Evolutionary conservation across 2,329 filamentous ascomycete genomes (phyloP), one percentile per base, ranked within the genome.

Genomic region (Aspergillus piperis): DNA sequence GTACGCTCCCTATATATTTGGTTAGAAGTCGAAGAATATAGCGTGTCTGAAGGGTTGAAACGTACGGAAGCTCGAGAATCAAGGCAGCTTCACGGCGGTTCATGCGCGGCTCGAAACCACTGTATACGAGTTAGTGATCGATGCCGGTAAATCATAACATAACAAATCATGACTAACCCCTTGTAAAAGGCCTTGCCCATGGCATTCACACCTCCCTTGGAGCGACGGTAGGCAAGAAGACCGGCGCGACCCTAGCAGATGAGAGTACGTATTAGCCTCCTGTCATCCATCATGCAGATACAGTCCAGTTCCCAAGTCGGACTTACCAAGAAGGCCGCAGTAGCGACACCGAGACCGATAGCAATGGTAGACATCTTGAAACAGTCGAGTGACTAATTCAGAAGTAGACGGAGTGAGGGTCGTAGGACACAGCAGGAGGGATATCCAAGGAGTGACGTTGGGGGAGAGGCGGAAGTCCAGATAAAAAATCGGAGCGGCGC

Each of bases 151-250:
- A 48, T 32, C 39, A 4, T 8, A 2, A 17, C 5, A 11, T 5
- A 36, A 15, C 41, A 7, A 10, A 5, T 4, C 38, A 25, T 3
- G 54, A 69, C 73, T 36, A 53, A 77, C 75, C 95, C 95, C 80
- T 98, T 99, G 84, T 97, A 98, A 75, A 92, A 99, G 44, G 92
- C 88, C 77, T 93, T 92, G 70, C 95, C 95, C 69, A 96, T 81
- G 38, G 90, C 88, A 66, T 90, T 90, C 51, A 90, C 83, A 65
- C 80, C 79, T 63, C 77, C 79, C 64, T 90, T 86, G 62, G 90
- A 96, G 71, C 91, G 87, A 65, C 93, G 88, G 77, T 93, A 86
- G 68, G 95, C 95, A 71, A 98, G 90, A 41, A 96, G 85, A 70
- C 93, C 94, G 62, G 95, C 94, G 73, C 95, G 91, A 67, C 95